Evolutionary conservation across 352 stramenopile genomes (phyloP), one percentile per base, ranked within the genome.

Genomic region (Globisporangium megalacanthum): DNA sequence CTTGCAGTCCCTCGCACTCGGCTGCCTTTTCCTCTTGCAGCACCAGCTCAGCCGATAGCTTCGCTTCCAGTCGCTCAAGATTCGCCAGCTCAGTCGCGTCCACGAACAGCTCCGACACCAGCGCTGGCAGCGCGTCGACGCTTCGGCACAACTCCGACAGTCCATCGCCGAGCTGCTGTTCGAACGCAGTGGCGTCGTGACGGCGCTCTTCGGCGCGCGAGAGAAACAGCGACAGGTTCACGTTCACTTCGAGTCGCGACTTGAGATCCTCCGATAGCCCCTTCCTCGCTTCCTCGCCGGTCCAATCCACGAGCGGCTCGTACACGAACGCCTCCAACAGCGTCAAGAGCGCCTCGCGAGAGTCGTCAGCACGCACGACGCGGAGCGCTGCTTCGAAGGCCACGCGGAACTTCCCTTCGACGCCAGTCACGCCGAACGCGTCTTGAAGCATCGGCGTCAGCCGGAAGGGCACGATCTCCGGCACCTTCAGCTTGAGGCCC

Each of bases 401-500:
- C 29, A 65, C 63, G 49, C 82, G 78, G 45, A 95, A 95, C 10
- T 60, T 73, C 2, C 85, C 85, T 22, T 95, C 86, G 0, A 88
- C 70, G 19, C 86, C 83, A 15, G 80, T 89, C 46, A 91, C 52
- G 2, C 85, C 86, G 10, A 97, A 63, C 8, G 73, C 80, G 50
- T 88, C 77, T 50, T 87, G 69, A 20, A 97, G 62, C 57, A 89
- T 87, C 8, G 76, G 78, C 11, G 91, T 97, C 14, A 97, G 60
- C 19, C 91, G 86, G 52, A 97, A 97, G 9, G 90, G 91, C 19
- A 97, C 91, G 35, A 94, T 61, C 62, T 97, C 91, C 6, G 91
- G 89, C 7, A 95, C 86, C 56, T 95, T 95, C 0, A 97, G 72
- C 50, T 72, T 85, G 36, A 68, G 66, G 3, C 90, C 91, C 55